A percentile compares a stretch with the other conserved stretches of the same genome.
phyloP scores from a whole-genome alignment of 164 flowering plant species.

The Vitis labrusca region DNA sequence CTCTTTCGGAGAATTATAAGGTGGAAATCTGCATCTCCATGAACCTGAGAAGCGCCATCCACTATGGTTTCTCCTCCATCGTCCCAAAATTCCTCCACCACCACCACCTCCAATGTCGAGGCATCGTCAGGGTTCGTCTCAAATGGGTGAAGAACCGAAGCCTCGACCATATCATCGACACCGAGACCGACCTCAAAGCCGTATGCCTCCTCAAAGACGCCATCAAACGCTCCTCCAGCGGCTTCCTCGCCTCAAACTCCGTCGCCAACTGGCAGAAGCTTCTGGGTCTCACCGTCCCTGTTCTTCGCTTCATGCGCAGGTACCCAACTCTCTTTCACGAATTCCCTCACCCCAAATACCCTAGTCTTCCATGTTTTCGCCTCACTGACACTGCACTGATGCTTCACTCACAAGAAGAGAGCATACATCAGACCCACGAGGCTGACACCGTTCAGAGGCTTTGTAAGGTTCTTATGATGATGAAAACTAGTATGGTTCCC shows the following conservation, averaged over 20 bases:
- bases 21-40: too few species aligned
- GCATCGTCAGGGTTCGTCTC: constrained; percentile 62
- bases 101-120: constrained; percentile 26
- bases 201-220: constrained; percentile 92
- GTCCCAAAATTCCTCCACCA: not conserved
- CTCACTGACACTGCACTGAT: constrained; percentile 59
- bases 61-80: too few species aligned
- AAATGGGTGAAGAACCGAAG: constrained; percentile 90
- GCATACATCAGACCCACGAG: constrained; percentile 30
- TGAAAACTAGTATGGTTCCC: constrained; percentile 35
- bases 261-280: constrained; percentile 69
- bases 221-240: constrained; percentile 70
- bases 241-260: constrained; percentile 61
- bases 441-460: constrained; percentile 45
- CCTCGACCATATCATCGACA: constrained; percentile 84
- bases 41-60: too few species aligned
- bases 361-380: constrained; percentile 63
- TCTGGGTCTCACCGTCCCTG: constrained; percentile 94
- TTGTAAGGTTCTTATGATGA: constrained; percentile 58
- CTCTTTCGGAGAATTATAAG: too few species aligned
- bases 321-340: constrained; percentile 82
- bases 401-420: constrained; percentile 50
- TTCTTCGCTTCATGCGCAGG: constrained; percentile 82
- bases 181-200: constrained; percentile 90
- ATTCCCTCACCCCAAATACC: constrained; percentile 64